phyloP scores from a whole-genome alignment of 306 rosid genomes.

The Dalbergia cultrata region DNA sequence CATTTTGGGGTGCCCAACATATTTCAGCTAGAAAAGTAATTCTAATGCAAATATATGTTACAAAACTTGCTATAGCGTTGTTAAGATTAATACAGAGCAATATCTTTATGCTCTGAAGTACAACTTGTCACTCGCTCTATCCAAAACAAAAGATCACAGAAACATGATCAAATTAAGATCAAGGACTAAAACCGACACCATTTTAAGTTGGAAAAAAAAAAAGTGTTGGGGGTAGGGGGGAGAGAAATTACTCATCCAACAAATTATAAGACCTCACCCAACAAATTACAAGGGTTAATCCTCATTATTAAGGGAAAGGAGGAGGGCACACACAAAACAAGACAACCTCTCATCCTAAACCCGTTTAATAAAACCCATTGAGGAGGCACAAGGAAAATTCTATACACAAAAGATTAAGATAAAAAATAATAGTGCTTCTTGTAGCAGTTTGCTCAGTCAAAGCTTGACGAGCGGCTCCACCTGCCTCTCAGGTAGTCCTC shows the following conservation, averaged over 20 bases:
- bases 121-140: slow-evolving; percentile 46
- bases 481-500: slow-evolving; percentile 90
- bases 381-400: slow-evolving; percentile 38
- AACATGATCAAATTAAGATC: slow-evolving; percentile 52
- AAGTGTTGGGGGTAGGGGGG: no score
- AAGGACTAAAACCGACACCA: slow-evolving; percentile 41
- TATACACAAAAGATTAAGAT: slow-evolving; percentile 60
- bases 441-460: slow-evolving; percentile 61
- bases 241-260: neutral
- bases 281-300: slow-evolving; percentile 7
- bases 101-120: slow-evolving; percentile 42
- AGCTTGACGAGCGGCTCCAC: slow-evolving; percentile 96
- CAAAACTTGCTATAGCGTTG: neutral
- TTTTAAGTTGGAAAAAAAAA: slow-evolving; percentile 1
- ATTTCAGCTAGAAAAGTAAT: neutral
- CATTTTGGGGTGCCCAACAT: neutral
- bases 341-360: slow-evolving; percentile 96
- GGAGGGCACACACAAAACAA: slow-evolving; percentile 88
- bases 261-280: neutral
- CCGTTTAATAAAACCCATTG: slow-evolving; percentile 50
- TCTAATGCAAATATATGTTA: neutral
- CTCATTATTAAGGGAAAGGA: slow-evolving; percentile 66
- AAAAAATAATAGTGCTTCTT: slow-evolving; percentile 18
- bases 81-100: slow-evolving; percentile 24
- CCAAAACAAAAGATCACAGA: slow-evolving; percentile 39